A percentile compares a stretch with the other conserved stretches of the same genome.
Conservation (phyloP, 441 rosid species). For the Eruca vesicaria region DNA sequence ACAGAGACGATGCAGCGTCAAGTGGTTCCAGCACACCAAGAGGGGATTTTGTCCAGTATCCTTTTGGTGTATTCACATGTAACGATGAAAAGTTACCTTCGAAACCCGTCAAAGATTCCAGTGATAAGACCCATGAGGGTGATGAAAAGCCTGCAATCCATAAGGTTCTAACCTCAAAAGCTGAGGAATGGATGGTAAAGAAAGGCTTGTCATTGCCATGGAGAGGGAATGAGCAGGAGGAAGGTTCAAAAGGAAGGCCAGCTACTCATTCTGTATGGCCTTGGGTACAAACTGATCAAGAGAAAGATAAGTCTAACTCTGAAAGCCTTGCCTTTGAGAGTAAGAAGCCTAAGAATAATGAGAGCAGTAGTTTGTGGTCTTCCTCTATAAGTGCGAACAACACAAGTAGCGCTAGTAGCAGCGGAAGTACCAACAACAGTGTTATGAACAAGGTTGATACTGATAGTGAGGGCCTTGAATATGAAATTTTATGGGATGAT, state of each 20-base stretch:
- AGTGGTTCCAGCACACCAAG: constrained; percentile 93
- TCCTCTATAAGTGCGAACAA: constrained; percentile 75
- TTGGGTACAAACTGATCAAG: constrained; percentile 32
- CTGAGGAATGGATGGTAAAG: constrained; percentile 85
- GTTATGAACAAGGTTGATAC: constrained; percentile 71
- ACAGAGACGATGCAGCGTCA: constrained; percentile 75
- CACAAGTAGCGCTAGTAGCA: constrained; percentile 89
- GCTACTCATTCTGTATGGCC: constrained; percentile 43
- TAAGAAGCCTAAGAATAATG: constrained; percentile 53
- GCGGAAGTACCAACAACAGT: constrained; percentile 81
- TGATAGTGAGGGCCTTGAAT: constrained; percentile 77
- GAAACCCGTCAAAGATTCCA: constrained; percentile 56
- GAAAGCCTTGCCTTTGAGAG: constrained; percentile 35
- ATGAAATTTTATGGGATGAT: constrained; percentile 93
- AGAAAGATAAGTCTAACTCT: constrained; percentile 14
- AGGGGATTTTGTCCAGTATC: constrained; percentile 58
- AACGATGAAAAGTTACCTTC: constrained; percentile 50
- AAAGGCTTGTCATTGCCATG: constrained; percentile 92
- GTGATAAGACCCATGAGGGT: constrained; percentile 69
- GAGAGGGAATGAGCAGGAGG: constrained; percentile 84
- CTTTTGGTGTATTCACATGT: constrained; percentile 61
- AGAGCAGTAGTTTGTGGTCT: constrained; percentile 77
- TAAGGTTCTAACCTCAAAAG: constrained; percentile 68
- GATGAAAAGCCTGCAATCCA: constrained; percentile 74
- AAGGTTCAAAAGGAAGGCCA: constrained; percentile 54